A percentile compares a stretch with the other conserved stretches of the same genome.
phyloP scores from a whole-genome alignment of 73 alveolate genomes.

The Paramecium pentaurelia region DNA sequence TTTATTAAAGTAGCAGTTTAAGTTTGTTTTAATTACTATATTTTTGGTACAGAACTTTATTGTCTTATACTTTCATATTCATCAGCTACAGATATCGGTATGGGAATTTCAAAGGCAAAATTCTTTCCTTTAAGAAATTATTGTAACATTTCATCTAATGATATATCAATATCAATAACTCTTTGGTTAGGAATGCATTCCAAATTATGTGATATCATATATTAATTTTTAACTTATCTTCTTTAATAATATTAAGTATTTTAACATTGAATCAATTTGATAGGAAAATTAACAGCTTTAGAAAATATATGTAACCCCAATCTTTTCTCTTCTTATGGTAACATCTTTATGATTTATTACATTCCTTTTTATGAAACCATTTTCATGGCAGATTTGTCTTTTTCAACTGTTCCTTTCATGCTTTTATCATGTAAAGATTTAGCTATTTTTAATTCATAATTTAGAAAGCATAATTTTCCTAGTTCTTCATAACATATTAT shows the following conservation, averaged over 20 bases:
- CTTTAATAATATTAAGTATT: neutral
- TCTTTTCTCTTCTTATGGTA: neutral
- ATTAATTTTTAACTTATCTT: neutral
- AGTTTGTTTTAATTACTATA: neutral
- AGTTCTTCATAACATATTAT: conserved; percentile 9
- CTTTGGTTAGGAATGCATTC: neutral
- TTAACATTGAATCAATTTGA: neutral
- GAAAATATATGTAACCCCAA: neutral
- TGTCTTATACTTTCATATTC: neutral
- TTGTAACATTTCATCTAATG: conserved; percentile 8
- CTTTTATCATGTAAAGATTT: conserved; percentile 28
- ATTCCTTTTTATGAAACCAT: neutral
- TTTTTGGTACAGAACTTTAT: neutral
- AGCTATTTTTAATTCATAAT: neutral
- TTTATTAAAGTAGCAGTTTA: neutral
- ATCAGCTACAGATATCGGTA: neutral
- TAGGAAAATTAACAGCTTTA: conserved; percentile 6
- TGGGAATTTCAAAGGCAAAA: conserved; percentile 1
- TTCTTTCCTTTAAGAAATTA: conserved; percentile 2
- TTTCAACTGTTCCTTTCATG: neutral
- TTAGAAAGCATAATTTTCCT: neutral
- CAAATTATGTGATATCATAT: neutral
- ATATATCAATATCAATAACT: neutral
- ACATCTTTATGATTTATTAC: neutral
- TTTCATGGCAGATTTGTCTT: neutral